Conservation (phyloP, 164 flowering plant species). For the Malania oleifera region DNA sequence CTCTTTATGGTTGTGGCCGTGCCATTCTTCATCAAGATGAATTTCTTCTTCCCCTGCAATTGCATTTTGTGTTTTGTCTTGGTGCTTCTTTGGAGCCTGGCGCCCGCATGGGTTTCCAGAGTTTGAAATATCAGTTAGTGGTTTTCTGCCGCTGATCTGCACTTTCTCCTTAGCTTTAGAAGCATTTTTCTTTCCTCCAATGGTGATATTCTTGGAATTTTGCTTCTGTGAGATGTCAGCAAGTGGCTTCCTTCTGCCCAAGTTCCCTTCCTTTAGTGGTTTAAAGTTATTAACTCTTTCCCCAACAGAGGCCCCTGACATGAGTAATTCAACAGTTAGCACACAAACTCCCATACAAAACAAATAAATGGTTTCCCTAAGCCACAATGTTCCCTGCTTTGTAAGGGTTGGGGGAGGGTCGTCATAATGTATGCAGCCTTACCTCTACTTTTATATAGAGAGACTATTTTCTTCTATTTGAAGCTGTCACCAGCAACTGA, state of each 20-base stretch:
- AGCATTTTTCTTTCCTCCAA: conserved; percentile 18
- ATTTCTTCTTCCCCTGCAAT: conserved; percentile 25
- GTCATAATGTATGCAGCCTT: too few species aligned
- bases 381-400: too few species aligned
- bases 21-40: conserved; percentile 29
- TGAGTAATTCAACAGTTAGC: not conserved
- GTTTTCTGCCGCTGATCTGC: conserved; percentile 38
- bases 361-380: too few species aligned
- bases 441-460: too few species aligned
- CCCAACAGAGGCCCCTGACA: conserved; percentile 21
- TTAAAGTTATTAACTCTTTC: conserved; percentile 20
- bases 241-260: conserved; percentile 44
- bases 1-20: conserved; percentile 55
- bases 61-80: conserved; percentile 17
- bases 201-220: conserved; percentile 17
- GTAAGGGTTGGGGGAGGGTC: too few species aligned
- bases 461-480: too few species aligned
- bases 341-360: too few species aligned
- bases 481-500: too few species aligned
- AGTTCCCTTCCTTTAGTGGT: conserved; percentile 32
- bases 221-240: conserved; percentile 37
- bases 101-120: conserved; percentile 30
- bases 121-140: conserved; percentile 61
- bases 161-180: conserved; percentile 32
- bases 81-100: conserved; percentile 27